Evolutionary conservation across 129 eudicot genomes (phyloP), one percentile per base, ranked within the genome.

Genomic region (Artemisia annua): DNA sequence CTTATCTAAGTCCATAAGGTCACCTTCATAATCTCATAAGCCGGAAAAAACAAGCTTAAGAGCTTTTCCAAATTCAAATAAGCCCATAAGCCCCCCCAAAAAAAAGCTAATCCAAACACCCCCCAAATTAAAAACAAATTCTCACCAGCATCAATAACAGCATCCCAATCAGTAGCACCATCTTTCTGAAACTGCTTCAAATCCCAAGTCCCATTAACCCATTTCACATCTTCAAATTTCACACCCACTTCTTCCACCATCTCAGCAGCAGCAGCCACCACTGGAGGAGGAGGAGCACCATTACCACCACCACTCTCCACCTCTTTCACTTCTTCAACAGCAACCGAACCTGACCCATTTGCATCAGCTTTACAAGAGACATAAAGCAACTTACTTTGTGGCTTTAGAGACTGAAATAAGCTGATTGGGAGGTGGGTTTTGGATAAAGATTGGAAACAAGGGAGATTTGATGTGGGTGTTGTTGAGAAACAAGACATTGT

Each of bases 191-290:
- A 94, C 85, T 82, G 91, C 80, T 79, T 83, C 76, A 94, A 78
- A 56, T 94, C 96, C 99, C 99, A 94, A 62, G 97, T 94, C 71
- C 99, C 99, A 17, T 80, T 82, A 69, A 88, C 97, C 99, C 99
- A 94, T 77, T 79, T 90, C 10, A 89, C 75, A 62, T 94, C 87
- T 75, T 73, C 85, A 85, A 79, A 90, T 52, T 80, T 83, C 1
- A 28, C 71, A 43, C 16, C 79, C 75, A 64, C 20, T 58, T 70
- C 86, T 78, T 62, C 83, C 67, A 56, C 87, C 62, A 66, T 73
- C 0, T 39, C 74, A 13, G 71, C 63, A 69, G 71, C 63, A 69
- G 44, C 44, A 35, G 44, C 44, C 43, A 35, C 9, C 8, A 1
- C 1, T 35, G 46, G 46, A 39, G 46, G 46, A 39, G 46, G 46